phyloP scores from a whole-genome alignment of 768 basidiomycete genomes.

The Piloderma croceum region DNA sequence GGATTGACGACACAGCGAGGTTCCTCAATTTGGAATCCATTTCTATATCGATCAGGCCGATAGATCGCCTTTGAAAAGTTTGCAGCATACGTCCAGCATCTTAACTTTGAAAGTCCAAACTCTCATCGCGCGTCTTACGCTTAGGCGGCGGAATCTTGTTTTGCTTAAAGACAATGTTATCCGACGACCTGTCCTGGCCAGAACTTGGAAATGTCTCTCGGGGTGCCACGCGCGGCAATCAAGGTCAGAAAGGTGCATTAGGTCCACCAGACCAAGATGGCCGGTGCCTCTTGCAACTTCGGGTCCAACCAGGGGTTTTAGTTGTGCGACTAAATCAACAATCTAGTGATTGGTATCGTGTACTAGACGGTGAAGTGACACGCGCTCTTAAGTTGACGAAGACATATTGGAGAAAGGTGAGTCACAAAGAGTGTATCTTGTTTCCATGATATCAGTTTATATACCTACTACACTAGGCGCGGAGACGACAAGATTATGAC shows the following conservation, averaged over 20 bases:
- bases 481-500: slow-evolving; percentile 79
- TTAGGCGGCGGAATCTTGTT: no score
- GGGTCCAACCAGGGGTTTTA: slow-evolving; percentile 79
- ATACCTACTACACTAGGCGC: no score
- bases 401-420: slow-evolving; percentile 74
- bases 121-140: no score
- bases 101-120: no score
- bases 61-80: no score
- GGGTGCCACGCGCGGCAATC: slow-evolving; percentile 79
- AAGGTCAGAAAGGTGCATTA: slow-evolving; percentile 78
- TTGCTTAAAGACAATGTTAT: no score
- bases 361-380: slow-evolving; percentile 72
- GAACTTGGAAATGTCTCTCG: slow-evolving; percentile 82
- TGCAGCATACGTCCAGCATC: slow-evolving; percentile 14
- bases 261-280: slow-evolving; percentile 68
- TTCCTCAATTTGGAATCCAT: no score
- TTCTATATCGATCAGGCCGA: no score
- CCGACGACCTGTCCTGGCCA: slow-evolving; percentile 82
- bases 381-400: slow-evolving; percentile 79
- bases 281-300: slow-evolving; percentile 71
- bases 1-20: no score
- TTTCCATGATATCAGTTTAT: no score
- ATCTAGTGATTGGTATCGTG: slow-evolving; percentile 79
- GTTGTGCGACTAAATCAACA: slow-evolving; percentile 69
- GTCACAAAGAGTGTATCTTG: no score